phyloP scores from a whole-genome alignment of 805 yeast genomes.

The Schwanniomyces polymorphus region DNA sequence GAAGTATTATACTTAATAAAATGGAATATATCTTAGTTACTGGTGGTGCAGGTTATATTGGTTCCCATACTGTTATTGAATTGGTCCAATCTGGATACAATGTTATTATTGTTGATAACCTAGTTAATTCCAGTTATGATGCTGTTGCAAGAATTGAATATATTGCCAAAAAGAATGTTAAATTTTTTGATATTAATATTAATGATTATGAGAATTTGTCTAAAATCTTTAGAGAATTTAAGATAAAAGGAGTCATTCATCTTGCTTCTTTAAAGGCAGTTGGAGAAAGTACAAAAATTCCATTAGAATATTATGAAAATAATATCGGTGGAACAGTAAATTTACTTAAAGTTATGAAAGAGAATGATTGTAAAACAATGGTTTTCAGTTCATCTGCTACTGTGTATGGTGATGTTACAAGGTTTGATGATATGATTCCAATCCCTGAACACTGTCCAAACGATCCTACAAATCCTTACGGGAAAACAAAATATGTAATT shows the following conservation, averaged over 20 bases:
- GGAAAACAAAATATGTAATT: slow-evolving; percentile 65
- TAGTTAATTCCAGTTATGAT: slow-evolving; percentile 65
- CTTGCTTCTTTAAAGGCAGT: slow-evolving; percentile 86
- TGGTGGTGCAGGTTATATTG: slow-evolving; percentile 88
- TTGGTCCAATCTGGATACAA: slow-evolving; percentile 60
- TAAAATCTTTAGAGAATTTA: slow-evolving; percentile 47
- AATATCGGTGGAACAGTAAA: slow-evolving; percentile 66
- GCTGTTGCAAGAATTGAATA: slow-evolving; percentile 63
- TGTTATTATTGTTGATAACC: slow-evolving; percentile 73
- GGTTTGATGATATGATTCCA: slow-evolving; percentile 71
- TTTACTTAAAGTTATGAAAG: slow-evolving; percentile 53
- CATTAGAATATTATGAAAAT: slow-evolving; percentile 66
- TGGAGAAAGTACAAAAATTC: slow-evolving; percentile 70
- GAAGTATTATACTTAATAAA: background rate
- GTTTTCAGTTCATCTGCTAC: slow-evolving; percentile 83
- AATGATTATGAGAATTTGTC: slow-evolving; percentile 47
- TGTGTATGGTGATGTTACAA: slow-evolving; percentile 78
- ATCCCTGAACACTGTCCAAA: slow-evolving; percentile 77
- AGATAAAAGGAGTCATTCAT: slow-evolving; percentile 64
- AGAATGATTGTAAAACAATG: slow-evolving; percentile 46
- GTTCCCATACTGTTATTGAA: slow-evolving; percentile 75
- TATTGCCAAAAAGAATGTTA: slow-evolving; percentile 48
- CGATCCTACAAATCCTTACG: slow-evolving; percentile 77
- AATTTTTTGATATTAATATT: slow-evolving; percentile 60
- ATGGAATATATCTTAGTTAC: slow-evolving; percentile 59